Base-by-base conservation (phyloP, 2,329 filamentous ascomycete species). In the Ilyonectria mors-panacis region DNA sequence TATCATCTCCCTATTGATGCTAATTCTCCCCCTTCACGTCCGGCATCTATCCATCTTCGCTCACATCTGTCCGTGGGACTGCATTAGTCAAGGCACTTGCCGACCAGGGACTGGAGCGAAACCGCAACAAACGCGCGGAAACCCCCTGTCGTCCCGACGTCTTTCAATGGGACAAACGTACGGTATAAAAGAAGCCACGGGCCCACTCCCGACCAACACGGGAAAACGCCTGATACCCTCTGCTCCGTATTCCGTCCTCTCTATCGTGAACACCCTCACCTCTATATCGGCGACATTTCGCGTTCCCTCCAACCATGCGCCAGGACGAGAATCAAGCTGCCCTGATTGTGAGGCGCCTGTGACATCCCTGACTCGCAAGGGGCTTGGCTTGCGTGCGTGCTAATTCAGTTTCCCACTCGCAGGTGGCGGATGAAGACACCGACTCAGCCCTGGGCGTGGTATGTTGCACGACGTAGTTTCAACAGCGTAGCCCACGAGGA, bases 361-460 rank as follows among this genome's bases (percentile, higher is more conserved):
- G 50, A 35, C 50, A 53, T 53, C 50, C 50, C n/a, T 35, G 50
- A 23, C 30, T 10, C n/a, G 50, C 19, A 53, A 35, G 30, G 30
- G 50, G 35, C 12, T 26, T 26, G 26, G 26, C 26, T 26, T 6
- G 48, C 48, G 12, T 42, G 15, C 15, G 8, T 53, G 50, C 50
- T 37, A 53, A 53, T 53, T 23, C 9, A 12, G 50, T 23, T 35
- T 7, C 33, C 30, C n/a, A 3, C 35, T 53, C 30, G 15, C 17
- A 65, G 62, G 56, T 53, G 28, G 56, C 62, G 15, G 39, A 42
- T 15, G 62, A 56, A 55, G 56, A 65, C 28, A 50, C 30, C 23
- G 62, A 65, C 42, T 65, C 62, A 3, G 62, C 48, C 8, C 30
- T 65, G 13, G 56, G 55, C 5, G 56, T 59, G 56, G 62, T 65